Conservation (phyloP, 805 yeast genomes). For the Ogataea parapolymorpha region DNA sequence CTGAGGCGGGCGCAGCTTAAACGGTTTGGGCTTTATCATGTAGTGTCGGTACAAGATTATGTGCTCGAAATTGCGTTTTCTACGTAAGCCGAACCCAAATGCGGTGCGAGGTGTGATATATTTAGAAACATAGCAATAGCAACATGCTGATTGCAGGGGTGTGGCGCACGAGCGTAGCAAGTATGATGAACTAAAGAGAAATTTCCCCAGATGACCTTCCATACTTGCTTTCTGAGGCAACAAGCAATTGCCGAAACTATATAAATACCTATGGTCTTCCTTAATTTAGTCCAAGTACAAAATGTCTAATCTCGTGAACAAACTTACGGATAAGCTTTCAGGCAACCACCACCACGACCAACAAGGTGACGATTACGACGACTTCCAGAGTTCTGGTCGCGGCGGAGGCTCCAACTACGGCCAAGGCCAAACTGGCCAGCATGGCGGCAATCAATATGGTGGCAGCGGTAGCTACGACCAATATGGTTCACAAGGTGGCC, state of each 20-base stretch:
- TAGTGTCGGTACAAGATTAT: not conserved
- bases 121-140: too few relatives aligned
- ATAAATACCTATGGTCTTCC: not conserved
- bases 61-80: not conserved
- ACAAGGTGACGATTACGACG: slow-evolving; percentile 4
- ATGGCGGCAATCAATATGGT: slow-evolving; percentile 5
- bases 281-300: not conserved
- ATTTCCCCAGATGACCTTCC: not conserved
- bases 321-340: slow-evolving; percentile 9
- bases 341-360: slow-evolving; percentile 5
- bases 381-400: slow-evolving; percentile 1
- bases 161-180: not conserved
- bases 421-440: not conserved
- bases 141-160: not conserved
- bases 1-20: slow-evolving; percentile 4
- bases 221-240: slow-evolving; percentile 3
- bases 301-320: slow-evolving; percentile 12
- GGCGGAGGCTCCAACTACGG: not conserved
- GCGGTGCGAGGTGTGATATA: slow-evolving; percentile 2
- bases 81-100: not conserved
- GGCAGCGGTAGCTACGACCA: not conserved
- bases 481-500: not conserved
- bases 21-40: slow-evolving; percentile 1
- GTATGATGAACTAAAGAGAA: not conserved
- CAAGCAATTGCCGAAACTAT: slow-evolving; percentile 2